These are phyloP conservation scores for Microbotryum silenes-acaulis DNA, from an alignment of 1,284 basidiomycete species.

Conservation along the genomic window DNA sequence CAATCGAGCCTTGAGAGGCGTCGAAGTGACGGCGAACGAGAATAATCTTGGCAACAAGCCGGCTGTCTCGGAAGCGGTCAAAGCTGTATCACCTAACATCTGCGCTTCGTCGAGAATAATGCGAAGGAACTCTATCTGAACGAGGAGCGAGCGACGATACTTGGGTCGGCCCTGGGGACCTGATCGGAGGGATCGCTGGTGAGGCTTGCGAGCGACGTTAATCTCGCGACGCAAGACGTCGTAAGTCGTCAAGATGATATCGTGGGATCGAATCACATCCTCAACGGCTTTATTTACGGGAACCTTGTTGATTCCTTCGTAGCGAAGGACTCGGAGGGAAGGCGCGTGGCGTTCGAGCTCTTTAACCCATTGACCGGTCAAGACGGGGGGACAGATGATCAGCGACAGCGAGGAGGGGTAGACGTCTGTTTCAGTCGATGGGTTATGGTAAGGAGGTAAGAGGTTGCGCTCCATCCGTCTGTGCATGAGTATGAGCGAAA, in stretches of 20 bases:
- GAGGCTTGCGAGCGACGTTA: constrained; percentile 29
- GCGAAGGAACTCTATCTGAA: constrained; percentile 32
- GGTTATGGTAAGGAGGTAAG: constrained; percentile 25
- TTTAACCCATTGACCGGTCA: constrained; percentile 31
- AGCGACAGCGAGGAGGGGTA: constrained; percentile 31
- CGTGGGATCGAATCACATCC: constrained; percentile 16
- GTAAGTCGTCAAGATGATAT: constrained; percentile 34
- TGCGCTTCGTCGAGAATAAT: constrained; percentile 35
- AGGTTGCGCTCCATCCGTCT: constrained; percentile 14
- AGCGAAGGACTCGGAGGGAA: constrained; percentile 31
- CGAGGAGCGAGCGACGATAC: constrained; percentile 25
- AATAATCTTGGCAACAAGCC: constrained; percentile 29
- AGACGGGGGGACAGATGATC: constrained; percentile 32
- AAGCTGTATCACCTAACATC: constrained; percentile 20
- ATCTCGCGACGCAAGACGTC: constrained; percentile 31
- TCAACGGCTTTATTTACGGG: neutral
- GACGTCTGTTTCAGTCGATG: constrained; percentile 19
- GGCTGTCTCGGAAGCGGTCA: constrained; percentile 29
- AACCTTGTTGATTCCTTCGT: constrained; percentile 22
- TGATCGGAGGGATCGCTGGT: constrained; percentile 15
- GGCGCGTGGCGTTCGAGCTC: constrained; percentile 34
- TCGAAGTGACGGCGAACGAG: constrained; percentile 33
- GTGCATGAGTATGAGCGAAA: constrained; percentile 38
- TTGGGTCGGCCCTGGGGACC: neutral
- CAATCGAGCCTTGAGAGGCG: constrained; percentile 32